Percentiles rank a stretch among this genome's conserved stretches.
Conservation (phyloP, 1,284 basidiomycete species). For the Moniliella sp. region DNA sequence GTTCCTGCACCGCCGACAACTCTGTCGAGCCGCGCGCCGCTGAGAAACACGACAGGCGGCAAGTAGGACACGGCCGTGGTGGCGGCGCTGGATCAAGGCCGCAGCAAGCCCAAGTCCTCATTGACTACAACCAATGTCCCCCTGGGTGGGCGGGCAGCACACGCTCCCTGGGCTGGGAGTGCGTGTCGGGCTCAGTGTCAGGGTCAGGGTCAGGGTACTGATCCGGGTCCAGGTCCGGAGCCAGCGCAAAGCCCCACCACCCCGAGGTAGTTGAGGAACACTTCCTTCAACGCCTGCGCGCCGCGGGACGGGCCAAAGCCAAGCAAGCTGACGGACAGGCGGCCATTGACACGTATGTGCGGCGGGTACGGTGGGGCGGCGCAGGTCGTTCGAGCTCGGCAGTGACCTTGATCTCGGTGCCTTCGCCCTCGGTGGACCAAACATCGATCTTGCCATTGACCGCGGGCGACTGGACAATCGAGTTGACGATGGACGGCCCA, state of each 20-base stretch:
- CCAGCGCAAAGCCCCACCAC: slow-evolving; percentile 54
- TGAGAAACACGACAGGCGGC: slow-evolving; percentile 53
- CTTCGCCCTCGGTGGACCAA: slow-evolving; percentile 62
- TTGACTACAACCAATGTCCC: slow-evolving; percentile 65
- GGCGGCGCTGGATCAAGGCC: not conserved
- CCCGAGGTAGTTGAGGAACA: slow-evolving; percentile 48
- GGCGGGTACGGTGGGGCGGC: no score
- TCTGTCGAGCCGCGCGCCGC: slow-evolving; percentile 48
- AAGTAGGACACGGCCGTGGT: slow-evolving; percentile 34
- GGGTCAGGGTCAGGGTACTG: no score
- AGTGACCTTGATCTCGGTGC: slow-evolving; percentile 76
- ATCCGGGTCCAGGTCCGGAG: no score
- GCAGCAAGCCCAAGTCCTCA: slow-evolving; percentile 48
- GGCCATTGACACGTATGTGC: no score
- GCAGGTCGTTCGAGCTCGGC: slow-evolving; percentile 50
- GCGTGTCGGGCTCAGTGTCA: no score
- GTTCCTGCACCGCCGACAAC: slow-evolving; percentile 43
- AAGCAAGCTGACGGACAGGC: slow-evolving; percentile 47
- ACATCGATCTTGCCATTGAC: slow-evolving; percentile 66
- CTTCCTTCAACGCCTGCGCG: slow-evolving; percentile 46
- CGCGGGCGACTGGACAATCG: slow-evolving; percentile 62
- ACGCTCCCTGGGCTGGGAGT: no score
- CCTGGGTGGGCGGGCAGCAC: no score
- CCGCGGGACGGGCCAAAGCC: slow-evolving; percentile 51
- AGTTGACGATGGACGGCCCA: slow-evolving; percentile 83